phyloP scores from a whole-genome alignment of 495 filamentous ascomycete genomes.

The Trichoderma reesei region DNA sequence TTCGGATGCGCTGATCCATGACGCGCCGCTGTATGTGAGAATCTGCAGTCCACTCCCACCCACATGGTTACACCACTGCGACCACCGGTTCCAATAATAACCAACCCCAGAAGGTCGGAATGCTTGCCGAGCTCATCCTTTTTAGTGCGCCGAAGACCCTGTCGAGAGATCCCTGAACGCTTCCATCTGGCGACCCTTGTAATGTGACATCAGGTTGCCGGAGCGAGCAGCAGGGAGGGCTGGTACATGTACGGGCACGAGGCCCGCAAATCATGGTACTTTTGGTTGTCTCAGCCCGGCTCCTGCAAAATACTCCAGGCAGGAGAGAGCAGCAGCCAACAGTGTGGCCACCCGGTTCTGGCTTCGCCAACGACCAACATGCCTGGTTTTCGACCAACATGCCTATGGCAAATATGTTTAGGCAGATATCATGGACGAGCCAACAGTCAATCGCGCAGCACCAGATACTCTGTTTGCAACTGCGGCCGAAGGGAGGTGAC shows the following conservation, averaged over 20 bases:
- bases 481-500: neutral
- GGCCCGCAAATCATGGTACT: neutral
- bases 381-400: neutral
- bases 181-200: neutral
- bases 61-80: conserved; percentile 6
- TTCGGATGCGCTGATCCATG: conserved; percentile 1
- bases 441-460: neutral
- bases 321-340: neutral
- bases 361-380: neutral
- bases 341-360: neutral
- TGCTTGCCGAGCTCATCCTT: conserved; percentile 7
- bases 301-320: neutral
- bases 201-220: neutral
- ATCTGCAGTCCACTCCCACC: conserved; percentile 6
- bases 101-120: conserved; percentile 9
- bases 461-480: neutral
- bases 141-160: conserved; percentile 8
- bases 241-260: neutral
- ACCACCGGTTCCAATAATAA: conserved; percentile 8
- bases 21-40: neutral
- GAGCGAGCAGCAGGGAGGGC: neutral
- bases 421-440: neutral
- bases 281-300: conserved; percentile 5
- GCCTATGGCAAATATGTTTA: neutral
- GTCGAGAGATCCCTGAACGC: neutral